phyloP scores from a whole-genome alignment of 371 early-diverging fungal species.

The Actinomortierella wolfii region DNA sequence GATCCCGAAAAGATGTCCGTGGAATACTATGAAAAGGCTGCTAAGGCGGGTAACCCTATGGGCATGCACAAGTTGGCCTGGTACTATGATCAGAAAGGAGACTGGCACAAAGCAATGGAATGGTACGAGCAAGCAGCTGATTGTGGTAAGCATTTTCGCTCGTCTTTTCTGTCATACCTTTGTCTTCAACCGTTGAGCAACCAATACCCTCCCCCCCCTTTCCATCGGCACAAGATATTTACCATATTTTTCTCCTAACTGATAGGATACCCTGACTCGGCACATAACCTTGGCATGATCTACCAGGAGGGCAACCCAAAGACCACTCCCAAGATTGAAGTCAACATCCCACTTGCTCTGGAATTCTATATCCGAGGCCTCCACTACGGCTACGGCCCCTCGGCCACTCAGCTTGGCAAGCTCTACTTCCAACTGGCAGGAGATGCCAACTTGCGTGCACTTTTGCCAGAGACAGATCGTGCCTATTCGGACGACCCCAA shows the following conservation, averaged over 20 bases:
- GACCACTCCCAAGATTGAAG: slow-evolving; percentile 48
- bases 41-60: slow-evolving; percentile 61
- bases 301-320: slow-evolving; percentile 55
- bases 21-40: slow-evolving; percentile 60
- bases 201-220: background rate
- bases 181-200: background rate
- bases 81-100: slow-evolving; percentile 53
- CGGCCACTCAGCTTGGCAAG: slow-evolving; percentile 48
- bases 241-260: background rate
- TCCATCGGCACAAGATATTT: background rate
- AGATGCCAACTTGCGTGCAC: slow-evolving; percentile 21
- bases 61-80: slow-evolving; percentile 62
- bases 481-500: slow-evolving; percentile 47
- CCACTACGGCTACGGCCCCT: slow-evolving; percentile 59
- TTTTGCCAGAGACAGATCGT: slow-evolving; percentile 15
- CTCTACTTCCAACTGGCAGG: slow-evolving; percentile 28
- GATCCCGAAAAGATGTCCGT: slow-evolving; percentile 56
- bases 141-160: slow-evolving; percentile 44
- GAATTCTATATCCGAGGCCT: slow-evolving; percentile 57
- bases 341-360: slow-evolving; percentile 49
- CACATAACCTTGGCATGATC: slow-evolving; percentile 63
- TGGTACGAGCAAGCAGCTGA: slow-evolving; percentile 58
- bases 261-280: slow-evolving; percentile 63
- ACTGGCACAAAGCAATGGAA: slow-evolving; percentile 52
- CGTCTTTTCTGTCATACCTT: background rate